Evolutionary conservation across 2,329 filamentous ascomycete species (phyloP), one percentile per base, ranked within the genome.

Genomic region (Alternaria triticimaculans): DNA sequence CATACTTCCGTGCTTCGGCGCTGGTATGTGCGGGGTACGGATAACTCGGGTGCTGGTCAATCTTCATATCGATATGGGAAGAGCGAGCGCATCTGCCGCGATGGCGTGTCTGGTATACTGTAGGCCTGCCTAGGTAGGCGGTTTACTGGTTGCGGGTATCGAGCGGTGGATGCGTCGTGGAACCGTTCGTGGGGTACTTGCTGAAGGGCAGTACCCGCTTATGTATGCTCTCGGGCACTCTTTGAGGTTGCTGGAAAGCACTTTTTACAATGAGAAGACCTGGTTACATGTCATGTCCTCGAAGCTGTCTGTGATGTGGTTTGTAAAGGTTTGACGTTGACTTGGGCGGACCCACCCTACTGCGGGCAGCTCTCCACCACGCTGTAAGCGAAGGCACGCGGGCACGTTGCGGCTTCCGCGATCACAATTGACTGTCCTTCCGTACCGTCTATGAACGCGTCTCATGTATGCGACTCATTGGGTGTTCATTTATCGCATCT

Each of bases 1-100:
- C 62, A 62, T 68, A 43, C 66, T 61, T 23, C 51, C 64, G 64
- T 72, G 68, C 69, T 71, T 63, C 62, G 59, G 62, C 66, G 72
- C 72, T 59, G 63, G 28, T 58, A 54, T 67, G 67, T 74, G 67
- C 63, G 60, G 67, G 67, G 60, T 68, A 67, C 63, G 69, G 62
- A 62, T 65, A 63, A 64, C 63, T 70, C 62, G 71, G 63, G 71
- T 63, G 71, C 71, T 64, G 67, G 71, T 71, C 66, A 72, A 74
- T 71, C 67, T 68, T 65, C 59, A 67, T 67, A 69, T 73, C 69
- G 72, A 76, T 56, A 72, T 67, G 76, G 76, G 76, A 76, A 78
- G 76, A 72, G 76, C 75, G 73, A 74, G 67, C 67, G 71, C 67
- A 48, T 69, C 64, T 69, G 62, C 70, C 68, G 68, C 66, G 54